phyloP scores from a whole-genome alignment of 345 rosid species.

The Excoecaria cochinchinensis region DNA sequence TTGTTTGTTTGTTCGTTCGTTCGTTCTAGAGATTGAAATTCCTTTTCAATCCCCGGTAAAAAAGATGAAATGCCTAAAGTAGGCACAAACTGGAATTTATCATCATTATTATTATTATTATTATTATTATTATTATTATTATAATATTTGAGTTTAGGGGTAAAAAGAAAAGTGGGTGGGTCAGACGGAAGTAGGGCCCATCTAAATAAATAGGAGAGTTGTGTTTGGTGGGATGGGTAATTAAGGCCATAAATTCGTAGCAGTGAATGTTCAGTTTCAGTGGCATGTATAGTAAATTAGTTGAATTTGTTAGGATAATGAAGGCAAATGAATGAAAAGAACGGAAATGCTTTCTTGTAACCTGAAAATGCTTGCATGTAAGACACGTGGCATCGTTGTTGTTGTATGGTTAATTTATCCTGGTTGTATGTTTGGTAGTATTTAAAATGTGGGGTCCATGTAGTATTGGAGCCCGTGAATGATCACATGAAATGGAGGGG shows the following conservation, averaged over 20 bases:
- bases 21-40: background rate
- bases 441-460: background rate
- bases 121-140: background rate
- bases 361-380: slow-evolving; percentile 7
- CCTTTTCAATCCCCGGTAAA: slow-evolving; percentile 1
- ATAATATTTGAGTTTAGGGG: background rate
- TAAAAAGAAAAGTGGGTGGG: background rate
- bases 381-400: slow-evolving; percentile 7
- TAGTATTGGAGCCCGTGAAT: slow-evolving; percentile 3
- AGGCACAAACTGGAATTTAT: background rate
- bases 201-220: background rate
- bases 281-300: slow-evolving; percentile 11
- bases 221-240: background rate
- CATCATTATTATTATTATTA: background rate
- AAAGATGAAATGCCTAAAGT: background rate
- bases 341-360: background rate
- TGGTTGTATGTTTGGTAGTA: background rate
- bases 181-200: slow-evolving; percentile 4
- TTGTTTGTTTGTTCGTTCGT: background rate
- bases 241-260: background rate
- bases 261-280: background rate
- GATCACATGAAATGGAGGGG: background rate
- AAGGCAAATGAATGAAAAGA: background rate
- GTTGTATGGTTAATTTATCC: background rate
- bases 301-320: background rate